Base-by-base conservation (phyloP, 495 filamentous ascomycete genomes). In the Lophium mytilinum region DNA sequence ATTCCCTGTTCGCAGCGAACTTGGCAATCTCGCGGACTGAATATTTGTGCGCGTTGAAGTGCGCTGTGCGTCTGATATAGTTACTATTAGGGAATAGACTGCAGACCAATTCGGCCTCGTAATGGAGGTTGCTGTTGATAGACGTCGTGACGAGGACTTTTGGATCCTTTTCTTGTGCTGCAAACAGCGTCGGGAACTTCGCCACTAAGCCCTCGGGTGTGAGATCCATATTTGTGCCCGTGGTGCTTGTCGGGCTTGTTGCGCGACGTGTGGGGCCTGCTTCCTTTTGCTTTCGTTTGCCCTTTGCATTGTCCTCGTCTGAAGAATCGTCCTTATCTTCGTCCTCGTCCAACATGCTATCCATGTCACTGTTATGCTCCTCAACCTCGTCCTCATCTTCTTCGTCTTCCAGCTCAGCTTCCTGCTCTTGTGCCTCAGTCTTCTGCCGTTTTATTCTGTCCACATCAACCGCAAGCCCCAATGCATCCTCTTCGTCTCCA, bases 91-190 rank as follows among this genome's bases (percentile, higher is more conserved):
- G 92, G 71, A 98, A 91, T 50, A 96, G 70, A 11, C 74, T 77
- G 46, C 85, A 87, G 45, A 98, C 79, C 37, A 87, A 73, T 57
- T 87, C 71, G 47, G 88, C 87, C 79, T 95, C 82, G 55, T 85
- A 66, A 73, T 97, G 91, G 21, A 95, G 78, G 14, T 84, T 91
- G 8, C 86, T 88, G 71, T 95, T 85, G 53, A 95, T 71, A 11
- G 79, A 84, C 30, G 92, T 96, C 9, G 93, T 98, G 66, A 98
- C 82, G 15, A 97, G 82, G 58, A 96, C 83, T 70, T 91, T 93
- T 49, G 93, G 83, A 49, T 72, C 72, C 24, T 6, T 30, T 50
- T 73, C 64, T 45, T 80, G 68, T 34, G 81, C 58, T 53, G 81
- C 78, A 71, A 95, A 94, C 46, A 97, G 82, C 12, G 85, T 80